Evolutionary conservation across 805 yeast species (phyloP).

Genomic region (Blastobotrys parvus): DNA sequence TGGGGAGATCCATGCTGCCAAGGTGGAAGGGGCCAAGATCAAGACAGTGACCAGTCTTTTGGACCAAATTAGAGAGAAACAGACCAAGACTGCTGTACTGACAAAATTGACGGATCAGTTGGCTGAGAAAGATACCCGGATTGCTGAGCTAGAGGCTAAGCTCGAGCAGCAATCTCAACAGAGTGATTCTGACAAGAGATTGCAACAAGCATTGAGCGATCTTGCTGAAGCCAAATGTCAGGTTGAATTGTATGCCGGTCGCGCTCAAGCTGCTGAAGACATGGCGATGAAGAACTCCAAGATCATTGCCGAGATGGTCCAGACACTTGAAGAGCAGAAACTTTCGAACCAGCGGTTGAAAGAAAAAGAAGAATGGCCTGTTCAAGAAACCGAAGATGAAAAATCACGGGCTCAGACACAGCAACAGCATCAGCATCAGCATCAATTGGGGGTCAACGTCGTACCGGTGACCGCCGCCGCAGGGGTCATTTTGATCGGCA

Average conservation of each 20-base stretch:
- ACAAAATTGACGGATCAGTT: slow-evolving; percentile 9
- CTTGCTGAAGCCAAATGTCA: slow-evolving; percentile 5
- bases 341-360: neutral
- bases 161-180: slow-evolving; percentile 5
- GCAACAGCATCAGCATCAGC: no score
- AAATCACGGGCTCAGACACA: no score
- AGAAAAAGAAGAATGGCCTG: no score
- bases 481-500: slow-evolving; percentile 16
- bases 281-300: slow-evolving; percentile 7
- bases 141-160: slow-evolving; percentile 12
- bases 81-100: slow-evolving; percentile 13
- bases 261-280: slow-evolving; percentile 11
- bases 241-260: slow-evolving; percentile 4
- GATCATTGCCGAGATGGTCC: slow-evolving; percentile 9
- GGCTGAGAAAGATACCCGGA: slow-evolving; percentile 11
- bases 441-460: no score
- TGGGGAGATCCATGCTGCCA: slow-evolving; percentile 26
- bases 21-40: slow-evolving; percentile 29
- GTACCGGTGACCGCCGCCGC: slow-evolving; percentile 15
- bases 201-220: slow-evolving; percentile 2
- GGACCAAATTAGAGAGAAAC: slow-evolving; percentile 22
- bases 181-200: neutral
- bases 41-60: slow-evolving; percentile 23
- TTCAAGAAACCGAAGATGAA: no score
- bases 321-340: slow-evolving; percentile 4